phyloP scores from a whole-genome alignment of 768 basidiomycete species.

The Leccinum sublutescens region DNA sequence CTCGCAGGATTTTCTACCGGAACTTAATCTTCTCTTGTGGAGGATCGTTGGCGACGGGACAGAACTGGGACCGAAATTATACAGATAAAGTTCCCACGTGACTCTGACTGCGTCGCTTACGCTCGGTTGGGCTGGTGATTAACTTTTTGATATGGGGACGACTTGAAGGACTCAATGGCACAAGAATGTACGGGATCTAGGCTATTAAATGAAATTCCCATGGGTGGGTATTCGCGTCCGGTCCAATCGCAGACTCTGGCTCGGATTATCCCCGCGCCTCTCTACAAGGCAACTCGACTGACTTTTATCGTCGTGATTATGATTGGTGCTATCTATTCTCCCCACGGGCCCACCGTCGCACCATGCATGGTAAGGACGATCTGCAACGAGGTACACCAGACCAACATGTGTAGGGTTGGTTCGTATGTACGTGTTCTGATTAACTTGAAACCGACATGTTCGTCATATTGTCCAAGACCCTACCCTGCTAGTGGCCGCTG shows the following conservation, averaged over 20 bases:
- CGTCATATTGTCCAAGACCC: not conserved
- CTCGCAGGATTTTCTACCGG: not conserved
- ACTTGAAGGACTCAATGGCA: not conserved
- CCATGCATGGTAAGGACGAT: not conserved
- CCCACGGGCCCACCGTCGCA: not conserved
- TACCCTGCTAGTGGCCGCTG: not conserved
- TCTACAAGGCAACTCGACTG: not conserved
- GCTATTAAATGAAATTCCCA: not conserved
- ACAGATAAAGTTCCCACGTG: not conserved
- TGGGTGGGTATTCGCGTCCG: not conserved
- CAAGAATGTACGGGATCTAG: not conserved
- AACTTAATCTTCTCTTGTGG: not conserved
- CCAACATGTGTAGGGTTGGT: not conserved
- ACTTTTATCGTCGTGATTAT: not conserved
- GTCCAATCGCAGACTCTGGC: constrained; percentile 2
- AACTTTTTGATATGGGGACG: not conserved
- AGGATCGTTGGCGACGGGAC: not conserved
- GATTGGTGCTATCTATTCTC: not conserved
- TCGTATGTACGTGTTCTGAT: not conserved
- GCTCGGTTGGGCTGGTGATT: not conserved
- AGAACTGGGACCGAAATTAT: not conserved
- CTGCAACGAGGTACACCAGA: not conserved
- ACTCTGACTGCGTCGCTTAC: not conserved
- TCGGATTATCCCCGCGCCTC: not conserved
- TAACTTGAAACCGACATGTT: not conserved